A percentile compares a stretch with the other conserved stretches of the same genome.
These are phyloP conservation scores for Sabuloglossum arenarium DNA, from an alignment of 495 filamentous ascomycete genomes.

Conservation along the genomic window DNA sequence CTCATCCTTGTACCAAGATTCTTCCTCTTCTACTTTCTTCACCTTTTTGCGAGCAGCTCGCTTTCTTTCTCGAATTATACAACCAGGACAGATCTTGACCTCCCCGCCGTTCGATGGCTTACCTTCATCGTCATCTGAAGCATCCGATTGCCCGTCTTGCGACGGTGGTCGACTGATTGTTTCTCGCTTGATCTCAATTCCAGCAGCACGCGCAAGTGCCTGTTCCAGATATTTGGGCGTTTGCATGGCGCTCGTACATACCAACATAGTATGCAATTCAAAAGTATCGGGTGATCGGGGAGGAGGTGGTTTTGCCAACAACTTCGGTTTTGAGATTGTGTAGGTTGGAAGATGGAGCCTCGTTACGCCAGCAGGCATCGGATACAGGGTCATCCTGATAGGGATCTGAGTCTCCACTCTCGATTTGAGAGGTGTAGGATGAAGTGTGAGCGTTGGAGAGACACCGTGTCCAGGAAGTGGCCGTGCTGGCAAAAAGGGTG, in stretches of 20 bases:
- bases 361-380: conserved; percentile 49
- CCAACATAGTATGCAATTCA: conserved; percentile 59
- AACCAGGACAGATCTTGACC: conserved; percentile 66
- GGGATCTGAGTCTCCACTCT: conserved; percentile 89
- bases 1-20: conserved; percentile 59
- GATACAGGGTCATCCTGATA: conserved; percentile 51
- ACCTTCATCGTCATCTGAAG: conserved; percentile 29
- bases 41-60: conserved; percentile 74
- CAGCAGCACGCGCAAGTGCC: conserved; percentile 44
- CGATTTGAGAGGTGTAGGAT: conserved; percentile 57
- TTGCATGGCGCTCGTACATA: conserved; percentile 88
- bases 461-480: neutral
- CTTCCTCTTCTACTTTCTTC: conserved; percentile 68
- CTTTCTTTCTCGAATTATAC: conserved; percentile 72
- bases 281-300: conserved; percentile 45
- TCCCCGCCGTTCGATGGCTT: conserved; percentile 66
- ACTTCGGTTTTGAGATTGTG: conserved; percentile 79
- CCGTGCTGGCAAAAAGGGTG: neutral
- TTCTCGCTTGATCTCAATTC: conserved; percentile 20
- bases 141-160: conserved; percentile 15
- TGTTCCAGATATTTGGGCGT: conserved; percentile 36
- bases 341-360: conserved; percentile 69
- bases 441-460: conserved; percentile 29
- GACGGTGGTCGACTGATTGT: conserved; percentile 7
- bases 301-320: conserved; percentile 45